A percentile compares a stretch with the other conserved stretches of the same genome.
These are phyloP conservation scores for Saccharomycopsis olivae DNA, from an alignment of 805 yeast genomes.

Conservation along the genomic window DNA sequence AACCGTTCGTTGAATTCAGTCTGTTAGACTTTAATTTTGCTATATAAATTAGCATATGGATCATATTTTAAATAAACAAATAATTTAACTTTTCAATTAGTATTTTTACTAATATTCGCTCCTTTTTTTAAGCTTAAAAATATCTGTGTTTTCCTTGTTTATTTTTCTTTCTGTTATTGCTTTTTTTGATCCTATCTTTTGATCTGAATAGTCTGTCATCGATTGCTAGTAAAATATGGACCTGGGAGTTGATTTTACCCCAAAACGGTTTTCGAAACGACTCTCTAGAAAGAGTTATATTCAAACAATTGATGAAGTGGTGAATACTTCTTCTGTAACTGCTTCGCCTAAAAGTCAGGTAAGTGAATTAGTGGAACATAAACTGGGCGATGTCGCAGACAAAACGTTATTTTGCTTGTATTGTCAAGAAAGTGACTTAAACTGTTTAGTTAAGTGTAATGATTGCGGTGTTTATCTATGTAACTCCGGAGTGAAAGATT, in stretches of 20 bases:
- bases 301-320: constrained; percentile 3
- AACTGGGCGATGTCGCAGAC: constrained; percentile 1
- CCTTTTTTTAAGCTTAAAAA: no score
- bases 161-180: no score
- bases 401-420: constrained; percentile 12
- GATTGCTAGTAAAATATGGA: background rate
- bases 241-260: constrained; percentile 11
- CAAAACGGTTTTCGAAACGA: constrained; percentile 16
- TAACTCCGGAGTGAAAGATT: constrained; percentile 15
- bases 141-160: no score
- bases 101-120: no score
- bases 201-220: no score
- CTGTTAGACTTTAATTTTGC: no score
- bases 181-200: no score
- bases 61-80: no score
- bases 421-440: constrained; percentile 13
- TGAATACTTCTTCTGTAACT: no score
- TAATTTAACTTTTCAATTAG: no score
- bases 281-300: constrained; percentile 9
- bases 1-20: no score
- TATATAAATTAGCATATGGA: no score
- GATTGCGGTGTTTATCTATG: constrained; percentile 14
- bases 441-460: constrained; percentile 13
- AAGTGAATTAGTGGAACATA: background rate
- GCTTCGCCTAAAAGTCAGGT: background rate